Conservation (phyloP, 2,329 filamentous ascomycete species). For the Spiromastix sp. region DNA sequence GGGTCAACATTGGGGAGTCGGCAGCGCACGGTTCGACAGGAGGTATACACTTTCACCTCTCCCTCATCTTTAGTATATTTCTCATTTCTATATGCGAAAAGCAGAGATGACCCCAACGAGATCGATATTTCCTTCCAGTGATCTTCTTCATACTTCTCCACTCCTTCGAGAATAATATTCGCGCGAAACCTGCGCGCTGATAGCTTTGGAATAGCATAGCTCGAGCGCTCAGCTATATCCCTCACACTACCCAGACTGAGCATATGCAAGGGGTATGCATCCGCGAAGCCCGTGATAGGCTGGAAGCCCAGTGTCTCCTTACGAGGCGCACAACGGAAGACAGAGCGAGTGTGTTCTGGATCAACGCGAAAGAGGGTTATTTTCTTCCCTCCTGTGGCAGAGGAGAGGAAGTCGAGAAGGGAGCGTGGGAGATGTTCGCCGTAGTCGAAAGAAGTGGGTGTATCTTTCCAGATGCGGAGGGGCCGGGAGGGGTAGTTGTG, state of each 20-base stretch:
- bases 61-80: constrained; percentile 15
- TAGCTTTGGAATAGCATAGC: constrained; percentile 29
- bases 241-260: constrained; percentile 45
- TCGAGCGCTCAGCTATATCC: constrained; percentile 37
- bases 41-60: constrained; percentile 33
- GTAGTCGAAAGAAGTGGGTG: constrained; percentile 32
- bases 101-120: constrained; percentile 13
- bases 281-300: constrained; percentile 44
- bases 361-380: constrained; percentile 46
- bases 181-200: constrained; percentile 46
- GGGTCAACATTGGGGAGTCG: constrained; percentile 50
- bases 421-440: constrained; percentile 35
- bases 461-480: constrained; percentile 48
- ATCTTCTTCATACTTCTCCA: constrained; percentile 45
- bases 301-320: constrained; percentile 43
- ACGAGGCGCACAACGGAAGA: constrained; percentile 44
- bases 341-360: constrained; percentile 33
- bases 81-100: neutral
- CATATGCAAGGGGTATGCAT: constrained; percentile 50
- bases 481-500: constrained; percentile 34
- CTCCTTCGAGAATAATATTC: constrained; percentile 47
- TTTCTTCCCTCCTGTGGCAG: constrained; percentile 35
- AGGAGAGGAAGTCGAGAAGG: constrained; percentile 37
- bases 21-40: constrained; percentile 49
- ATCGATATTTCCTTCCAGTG: constrained; percentile 44